Conservation (phyloP, 148 eudicot genomes). For the Cornus kousa region DNA sequence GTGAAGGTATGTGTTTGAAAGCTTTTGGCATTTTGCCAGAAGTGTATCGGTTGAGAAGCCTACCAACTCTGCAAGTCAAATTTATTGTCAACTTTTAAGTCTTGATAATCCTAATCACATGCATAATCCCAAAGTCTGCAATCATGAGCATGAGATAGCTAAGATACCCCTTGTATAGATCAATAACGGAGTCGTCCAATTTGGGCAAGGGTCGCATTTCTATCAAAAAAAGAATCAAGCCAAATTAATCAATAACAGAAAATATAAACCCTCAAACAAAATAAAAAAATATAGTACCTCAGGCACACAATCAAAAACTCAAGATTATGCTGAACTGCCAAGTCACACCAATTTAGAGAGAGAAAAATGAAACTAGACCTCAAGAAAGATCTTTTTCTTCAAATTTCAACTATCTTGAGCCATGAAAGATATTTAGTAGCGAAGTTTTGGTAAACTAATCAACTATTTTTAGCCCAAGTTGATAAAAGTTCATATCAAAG, state of each 20-base stretch:
- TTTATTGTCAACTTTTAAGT: not conserved
- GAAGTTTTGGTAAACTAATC: too few relatives aligned
- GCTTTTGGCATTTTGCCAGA: constrained; percentile 84
- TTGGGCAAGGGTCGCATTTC: constrained; percentile 51
- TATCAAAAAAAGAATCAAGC: constrained; percentile 13
- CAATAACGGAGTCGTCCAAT: constrained; percentile 61
- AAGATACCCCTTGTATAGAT: constrained; percentile 72
- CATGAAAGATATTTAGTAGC: too few relatives aligned
- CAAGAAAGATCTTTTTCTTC: not conserved
- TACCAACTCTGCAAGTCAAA: constrained; percentile 63
- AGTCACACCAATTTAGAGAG: not conserved
- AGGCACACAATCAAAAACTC: not conserved
- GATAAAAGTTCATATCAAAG: too few relatives aligned
- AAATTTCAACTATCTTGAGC: too few relatives aligned
- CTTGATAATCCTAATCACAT: not conserved
- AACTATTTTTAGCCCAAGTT: too few relatives aligned
- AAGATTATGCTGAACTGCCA: too few relatives aligned
- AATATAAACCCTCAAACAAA: not conserved
- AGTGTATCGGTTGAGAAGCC: constrained; percentile 65
- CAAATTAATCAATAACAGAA: constrained; percentile 1
- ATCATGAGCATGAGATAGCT: not conserved
- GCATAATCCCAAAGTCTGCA: not conserved
- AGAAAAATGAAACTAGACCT: not conserved
- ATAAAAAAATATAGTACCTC: not conserved
- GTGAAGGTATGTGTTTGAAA: constrained; percentile 65